Percentiles rank a stretch among this genome's conserved stretches.
Conservation (phyloP, 1,284 basidiomycete genomes). For the Rhodotorula sp. region DNA sequence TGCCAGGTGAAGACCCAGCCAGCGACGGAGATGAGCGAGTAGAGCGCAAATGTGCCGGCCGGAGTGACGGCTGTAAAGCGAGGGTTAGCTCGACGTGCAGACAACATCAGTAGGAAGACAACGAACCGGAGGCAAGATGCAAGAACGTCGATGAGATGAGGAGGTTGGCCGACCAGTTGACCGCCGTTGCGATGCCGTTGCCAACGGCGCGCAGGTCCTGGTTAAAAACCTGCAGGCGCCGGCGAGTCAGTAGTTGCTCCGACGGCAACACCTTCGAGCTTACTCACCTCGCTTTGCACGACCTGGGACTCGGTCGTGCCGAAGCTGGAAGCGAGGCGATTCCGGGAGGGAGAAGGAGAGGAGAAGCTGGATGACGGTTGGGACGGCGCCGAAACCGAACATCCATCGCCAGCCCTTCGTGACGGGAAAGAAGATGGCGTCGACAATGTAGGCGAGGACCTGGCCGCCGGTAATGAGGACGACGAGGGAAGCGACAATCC, state of each 20-base stretch:
- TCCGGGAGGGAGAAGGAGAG: slow-evolving; percentile 68
- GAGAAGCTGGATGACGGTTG: slow-evolving; percentile 57
- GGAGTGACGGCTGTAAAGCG: slow-evolving; percentile 20
- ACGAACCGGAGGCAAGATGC: slow-evolving; percentile 19
- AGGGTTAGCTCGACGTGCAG: no score
- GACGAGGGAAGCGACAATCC: slow-evolving; percentile 50
- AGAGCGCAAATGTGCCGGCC: slow-evolving; percentile 28
- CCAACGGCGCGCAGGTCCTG: slow-evolving; percentile 28
- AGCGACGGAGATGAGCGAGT: slow-evolving; percentile 3
- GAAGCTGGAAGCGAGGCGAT: slow-evolving; percentile 68
- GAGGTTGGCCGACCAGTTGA: slow-evolving; percentile 31
- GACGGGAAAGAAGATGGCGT: slow-evolving; percentile 47
- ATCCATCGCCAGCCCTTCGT: slow-evolving; percentile 50
- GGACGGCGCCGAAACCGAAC: slow-evolving; percentile 49
- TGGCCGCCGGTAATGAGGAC: slow-evolving; percentile 48
- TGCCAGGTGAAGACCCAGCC: slow-evolving; percentile 28
- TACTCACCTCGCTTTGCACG: slow-evolving; percentile 30
- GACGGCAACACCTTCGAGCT: neutral
- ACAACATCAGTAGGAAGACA: neutral
- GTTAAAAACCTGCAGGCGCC: slow-evolving; percentile 19
- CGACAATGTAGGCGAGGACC: slow-evolving; percentile 43
- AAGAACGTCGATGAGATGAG: slow-evolving; percentile 34
- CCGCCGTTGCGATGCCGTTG: slow-evolving; percentile 20
- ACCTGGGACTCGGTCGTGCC: slow-evolving; percentile 57
- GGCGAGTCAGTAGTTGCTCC: no score